These are phyloP conservation scores for Saturnispora dispora DNA, from an alignment of 805 yeast genomes.

Conservation along the genomic window DNA sequence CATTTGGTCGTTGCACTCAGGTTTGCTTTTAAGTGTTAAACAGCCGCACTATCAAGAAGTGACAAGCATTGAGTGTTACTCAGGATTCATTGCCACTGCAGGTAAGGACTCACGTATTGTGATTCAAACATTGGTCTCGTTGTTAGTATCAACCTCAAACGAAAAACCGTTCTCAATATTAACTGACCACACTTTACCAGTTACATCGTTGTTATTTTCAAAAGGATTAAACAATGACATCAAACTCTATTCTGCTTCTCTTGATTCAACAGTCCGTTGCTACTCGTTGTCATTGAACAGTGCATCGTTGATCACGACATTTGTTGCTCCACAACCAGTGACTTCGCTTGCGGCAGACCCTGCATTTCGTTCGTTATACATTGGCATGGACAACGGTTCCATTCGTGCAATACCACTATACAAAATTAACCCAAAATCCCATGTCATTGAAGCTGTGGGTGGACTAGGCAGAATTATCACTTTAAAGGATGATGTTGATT, in stretches of 20 bases:
- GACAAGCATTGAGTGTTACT: slow-evolving; percentile 47
- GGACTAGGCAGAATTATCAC: slow-evolving; percentile 46
- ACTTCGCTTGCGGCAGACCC: slow-evolving; percentile 62
- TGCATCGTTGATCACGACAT: slow-evolving; percentile 50
- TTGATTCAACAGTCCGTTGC: slow-evolving; percentile 66
- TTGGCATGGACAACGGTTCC: slow-evolving; percentile 57
- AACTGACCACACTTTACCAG: slow-evolving; percentile 48
- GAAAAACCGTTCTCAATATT: slow-evolving; percentile 51
- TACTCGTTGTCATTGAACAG: slow-evolving; percentile 39
- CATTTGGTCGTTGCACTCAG: slow-evolving; percentile 80
- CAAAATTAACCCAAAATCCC: slow-evolving; percentile 25
- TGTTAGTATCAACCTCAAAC: slow-evolving; percentile 14
- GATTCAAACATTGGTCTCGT: slow-evolving; percentile 45
- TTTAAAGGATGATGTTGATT: slow-evolving; percentile 40
- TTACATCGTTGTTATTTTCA: slow-evolving; percentile 34
- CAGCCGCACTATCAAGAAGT: slow-evolving; percentile 82
- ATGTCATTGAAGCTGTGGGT: slow-evolving; percentile 48
- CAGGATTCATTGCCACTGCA: slow-evolving; percentile 64
- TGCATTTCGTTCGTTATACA: slow-evolving; percentile 64
- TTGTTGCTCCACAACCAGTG: slow-evolving; percentile 54
- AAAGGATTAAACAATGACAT: slow-evolving; percentile 51
- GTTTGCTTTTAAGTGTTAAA: slow-evolving; percentile 58
- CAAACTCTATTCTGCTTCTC: slow-evolving; percentile 58
- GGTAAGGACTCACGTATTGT: slow-evolving; percentile 74
- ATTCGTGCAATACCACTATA: slow-evolving; percentile 50